Evolutionary conservation across 805 yeast genomes (phyloP), one percentile per base, ranked within the genome.

Genomic region (Torulaspora franciscae): DNA sequence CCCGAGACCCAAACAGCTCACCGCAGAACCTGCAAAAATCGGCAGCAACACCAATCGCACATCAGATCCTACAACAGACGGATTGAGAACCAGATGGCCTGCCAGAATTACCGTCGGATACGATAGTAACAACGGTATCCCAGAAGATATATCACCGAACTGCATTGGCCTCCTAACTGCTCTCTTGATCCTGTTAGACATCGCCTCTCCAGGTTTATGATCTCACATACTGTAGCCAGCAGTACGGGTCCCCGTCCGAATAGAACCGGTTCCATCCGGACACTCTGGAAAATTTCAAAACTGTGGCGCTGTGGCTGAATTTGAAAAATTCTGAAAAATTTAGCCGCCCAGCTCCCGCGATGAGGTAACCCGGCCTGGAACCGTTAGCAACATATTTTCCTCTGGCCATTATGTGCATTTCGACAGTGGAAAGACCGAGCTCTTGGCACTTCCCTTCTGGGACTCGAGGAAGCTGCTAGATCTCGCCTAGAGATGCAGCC

Each of bases 21-120:
- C 52, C 8, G 51, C 36, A 15, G 52, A 47, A 3, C 58, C 55
- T 24, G 51, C 43, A 37, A 60, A 56, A 13, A 59, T 8, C 19
- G 64, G 64, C 32, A 55, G 30, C 6, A 57, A 29, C 19, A 55
- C n/a, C 14, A 48, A 32, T 28, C 50, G 33, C 33, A 42, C 36
- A 24, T 30, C 42, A 32, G 13, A 34, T 5, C 30, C 39, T n/a
- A 37, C 36, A 22, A 34, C 15, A 22, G 45, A 34, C 17, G 37
- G 40, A n/a, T 56, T 53, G 32, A 61, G 42, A 15, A 63, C 54
- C 29, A 61, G 43, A 38, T 50, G 54, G 46, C 58, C 54, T 25
- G 67, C 58, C 29, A 64, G 46, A 8, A 64, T 51, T 23, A 64
- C 52, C 6, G 67, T 61, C 22, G 68, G 66, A 45, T 56, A 60